Base-by-base conservation (phyloP, 805 yeast species). In the Schwanniomyces polymorphus region DNA sequence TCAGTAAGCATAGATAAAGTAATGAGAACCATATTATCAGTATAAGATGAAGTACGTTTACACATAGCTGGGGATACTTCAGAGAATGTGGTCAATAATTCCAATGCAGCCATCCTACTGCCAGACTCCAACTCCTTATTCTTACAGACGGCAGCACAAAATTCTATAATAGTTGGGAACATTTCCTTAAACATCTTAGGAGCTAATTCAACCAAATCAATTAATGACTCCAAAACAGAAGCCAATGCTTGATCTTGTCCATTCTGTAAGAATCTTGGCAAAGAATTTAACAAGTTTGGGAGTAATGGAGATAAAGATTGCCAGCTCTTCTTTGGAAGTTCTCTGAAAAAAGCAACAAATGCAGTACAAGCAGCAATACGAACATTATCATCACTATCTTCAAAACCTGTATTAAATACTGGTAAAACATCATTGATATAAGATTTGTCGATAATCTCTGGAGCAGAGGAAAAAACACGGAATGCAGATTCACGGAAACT, bases 11-110 rank as follows among this genome's bases (percentile, higher is more conserved):
- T 79, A 35, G 84, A 75, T 51, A 94, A 75, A 27, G 92, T 86
- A 50, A 82, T 80, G 44, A 86, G 70, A 28, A 94, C 88, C 64
- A 92, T 76, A 12, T 84, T 74, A 42, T 81, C 77, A 0, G 92
- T 82, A 66, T 91, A 94, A 7, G 79, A 70, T 6, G 85, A 77
- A 56, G 88, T 88, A 27, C 82, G 70, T 62, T 88, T 88, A 73
- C 98, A 92, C 99, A 94, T 94, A 43, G 84, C 84, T 33, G 99
- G 98, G 8, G 97, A 87, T 23, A 88, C 86, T 64, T 94, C 99
- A 49, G 94, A 82, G 62, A 94, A 94, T 0, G 96, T 87, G 5
- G 96, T 88, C 56, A 91, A 74, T 47, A 94, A 77, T 69, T 94
- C 99, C 52, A 94, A 72, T 4, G 97, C 94, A 0, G 94, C 86